Base-by-base conservation (phyloP, 352 stramenopile species). In the Phytophthora quininea region DNA sequence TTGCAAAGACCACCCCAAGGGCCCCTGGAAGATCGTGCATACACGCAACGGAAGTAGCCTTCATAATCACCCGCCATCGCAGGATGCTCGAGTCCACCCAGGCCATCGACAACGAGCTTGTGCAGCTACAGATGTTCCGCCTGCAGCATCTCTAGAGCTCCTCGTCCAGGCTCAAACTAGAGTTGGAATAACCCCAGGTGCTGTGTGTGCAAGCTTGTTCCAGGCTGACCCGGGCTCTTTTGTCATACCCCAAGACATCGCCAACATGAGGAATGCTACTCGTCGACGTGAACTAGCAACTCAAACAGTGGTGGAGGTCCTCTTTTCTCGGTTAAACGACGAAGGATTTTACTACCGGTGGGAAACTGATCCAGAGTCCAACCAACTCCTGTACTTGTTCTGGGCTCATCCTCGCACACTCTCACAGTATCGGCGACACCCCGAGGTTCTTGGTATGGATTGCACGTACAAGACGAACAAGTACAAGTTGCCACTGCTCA, bases 381-480 rank as follows among this genome's bases (percentile, higher is more conserved):
- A 40, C 35, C 35, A 11, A 40, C 35, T 40, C 1, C 29, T 11
- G 2, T 56, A 57, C 10, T 15, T 53, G 27, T 64, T 64, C 31
- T 64, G 58, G 58, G 35, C 19, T 24, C 19, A 24, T 24, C 19
- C 19, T 24, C 19, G 19, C 19, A 24, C 37, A 53, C 38, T n/a
- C 29, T 1, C 19, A 24, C 38, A 46, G 11, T 64, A 35, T 42
- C 27, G 29, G 11, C 4, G 58, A 12, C 47, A 64, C 15, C 30
- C 14, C 7, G 38, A 52, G 0, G 37, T 64, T n/a, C 2, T 53
- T 3, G 48, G 12, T 12, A 56, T 53, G 47, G 48, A 58, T 53
- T 52, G 58, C n/a, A 53, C 58, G n/a, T 54, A 65, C 47, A 69
- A 58, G 19, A 54, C 53, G 6, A 63, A 62, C 47, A 57, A 35